Conservation (phyloP, 139 green algal genomes). For the Coelastrella sp. region DNA sequence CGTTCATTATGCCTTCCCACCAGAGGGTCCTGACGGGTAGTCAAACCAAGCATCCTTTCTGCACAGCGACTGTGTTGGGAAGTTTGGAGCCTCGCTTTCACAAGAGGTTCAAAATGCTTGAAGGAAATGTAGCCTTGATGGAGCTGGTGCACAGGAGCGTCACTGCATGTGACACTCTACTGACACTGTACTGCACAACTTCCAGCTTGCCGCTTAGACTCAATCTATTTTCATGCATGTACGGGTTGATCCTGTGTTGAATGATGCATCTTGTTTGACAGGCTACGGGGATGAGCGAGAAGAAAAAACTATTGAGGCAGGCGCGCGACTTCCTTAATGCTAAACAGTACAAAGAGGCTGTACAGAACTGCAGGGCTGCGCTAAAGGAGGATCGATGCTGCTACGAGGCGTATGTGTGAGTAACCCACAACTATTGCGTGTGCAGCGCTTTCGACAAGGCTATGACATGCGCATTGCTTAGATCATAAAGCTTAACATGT, state of each 20-base stretch:
- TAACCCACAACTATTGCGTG: background rate
- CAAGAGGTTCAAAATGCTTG: too few relatives aligned
- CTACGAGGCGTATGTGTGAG: conserved; percentile 76
- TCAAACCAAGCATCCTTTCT: too few relatives aligned
- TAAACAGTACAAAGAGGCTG: conserved; percentile 57
- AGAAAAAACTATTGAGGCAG: conserved; percentile 51
- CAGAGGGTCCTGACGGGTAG: too few relatives aligned
- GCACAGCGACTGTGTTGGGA: too few relatives aligned
- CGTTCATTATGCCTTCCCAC: too few relatives aligned
- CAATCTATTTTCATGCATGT: background rate
- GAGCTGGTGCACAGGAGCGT: too few relatives aligned
- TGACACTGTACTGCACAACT: background rate
- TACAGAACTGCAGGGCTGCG: conserved; percentile 72
- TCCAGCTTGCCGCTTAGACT: background rate
- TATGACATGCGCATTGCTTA: background rate
- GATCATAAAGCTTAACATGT: too few relatives aligned
- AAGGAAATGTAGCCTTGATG: too few relatives aligned
- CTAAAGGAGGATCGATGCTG: conserved; percentile 63
- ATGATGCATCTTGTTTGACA: background rate
- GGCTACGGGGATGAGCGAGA: background rate
- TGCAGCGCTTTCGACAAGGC: background rate
- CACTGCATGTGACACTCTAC: background rate
- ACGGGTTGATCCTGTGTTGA: background rate
- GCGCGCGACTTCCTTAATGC: conserved; percentile 53
- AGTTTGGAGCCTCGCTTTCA: too few relatives aligned